Percentiles rank a stretch among this genome's conserved stretches.
Conservation (phyloP, 352 stramenopile genomes). For the Aphanomyces euteiches region DNA sequence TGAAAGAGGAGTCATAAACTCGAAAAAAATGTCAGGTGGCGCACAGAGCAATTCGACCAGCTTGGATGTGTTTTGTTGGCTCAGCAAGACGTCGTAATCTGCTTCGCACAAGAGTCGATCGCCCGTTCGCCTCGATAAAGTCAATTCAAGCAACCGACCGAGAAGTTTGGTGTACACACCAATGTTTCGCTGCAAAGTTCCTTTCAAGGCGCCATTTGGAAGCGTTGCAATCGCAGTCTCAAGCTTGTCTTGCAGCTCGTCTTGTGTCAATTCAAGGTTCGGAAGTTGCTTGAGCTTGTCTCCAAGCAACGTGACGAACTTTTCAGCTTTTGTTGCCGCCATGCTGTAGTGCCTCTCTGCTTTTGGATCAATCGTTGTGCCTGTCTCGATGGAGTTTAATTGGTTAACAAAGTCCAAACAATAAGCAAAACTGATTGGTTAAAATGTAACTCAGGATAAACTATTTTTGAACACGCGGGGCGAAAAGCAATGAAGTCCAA, state of each 20-base stretch:
- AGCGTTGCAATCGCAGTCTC: slow-evolving; percentile 24
- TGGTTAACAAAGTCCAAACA: slow-evolving; percentile 8
- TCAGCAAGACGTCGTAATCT: slow-evolving; percentile 27
- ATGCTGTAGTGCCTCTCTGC: background rate
- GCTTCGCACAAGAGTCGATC: slow-evolving; percentile 17
- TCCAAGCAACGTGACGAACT: slow-evolving; percentile 22
- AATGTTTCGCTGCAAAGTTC: slow-evolving; percentile 16
- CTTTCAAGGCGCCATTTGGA: slow-evolving; percentile 21
- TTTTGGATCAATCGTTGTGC: slow-evolving; percentile 6
- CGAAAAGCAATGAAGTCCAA: too few relatives aligned
- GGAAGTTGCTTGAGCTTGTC: slow-evolving; percentile 29
- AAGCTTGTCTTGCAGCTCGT: slow-evolving; percentile 27
- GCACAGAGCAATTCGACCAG: slow-evolving; percentile 14
- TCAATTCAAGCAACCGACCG: background rate
- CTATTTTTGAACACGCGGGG: background rate
- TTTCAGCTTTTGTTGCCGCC: slow-evolving; percentile 21
- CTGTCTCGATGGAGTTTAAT: background rate
- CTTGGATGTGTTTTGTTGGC: slow-evolving; percentile 16
- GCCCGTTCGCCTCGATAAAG: background rate
- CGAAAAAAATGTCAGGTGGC: slow-evolving; percentile 13
- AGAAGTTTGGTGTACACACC: slow-evolving; percentile 10
- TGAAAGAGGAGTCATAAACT: background rate
- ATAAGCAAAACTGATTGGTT: background rate
- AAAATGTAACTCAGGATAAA: background rate
- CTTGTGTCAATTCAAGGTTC: slow-evolving; percentile 5